These are phyloP conservation scores for Bolboschoenus planiculmis DNA, from an alignment of 176 grass and related monocot species.

Conservation along the genomic window DNA sequence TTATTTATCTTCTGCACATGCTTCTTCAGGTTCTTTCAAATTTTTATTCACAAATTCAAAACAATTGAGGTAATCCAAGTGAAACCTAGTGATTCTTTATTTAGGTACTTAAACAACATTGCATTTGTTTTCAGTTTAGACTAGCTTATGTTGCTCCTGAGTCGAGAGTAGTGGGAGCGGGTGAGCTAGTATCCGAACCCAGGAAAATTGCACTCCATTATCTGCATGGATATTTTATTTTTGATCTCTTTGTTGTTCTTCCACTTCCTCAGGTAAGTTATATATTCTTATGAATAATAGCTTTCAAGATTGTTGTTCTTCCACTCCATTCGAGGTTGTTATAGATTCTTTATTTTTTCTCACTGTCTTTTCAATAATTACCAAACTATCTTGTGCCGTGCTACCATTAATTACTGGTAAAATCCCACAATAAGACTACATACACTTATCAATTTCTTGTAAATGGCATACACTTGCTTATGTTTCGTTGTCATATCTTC, in stretches of 20 bases:
- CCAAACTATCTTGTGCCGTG: neutral
- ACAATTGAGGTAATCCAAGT: neutral
- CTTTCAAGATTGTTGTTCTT: neutral
- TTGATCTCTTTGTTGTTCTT: slow-evolving; percentile 82
- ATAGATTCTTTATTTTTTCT: neutral
- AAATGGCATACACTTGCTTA: neutral
- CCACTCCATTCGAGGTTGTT: neutral
- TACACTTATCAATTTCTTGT: neutral
- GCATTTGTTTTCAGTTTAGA: slow-evolving; percentile 67
- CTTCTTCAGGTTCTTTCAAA: slow-evolving; percentile 71
- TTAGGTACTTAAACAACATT: slow-evolving; percentile 3
- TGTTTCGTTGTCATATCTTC: slow-evolving; percentile 3
- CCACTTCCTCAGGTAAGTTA: slow-evolving; percentile 78
- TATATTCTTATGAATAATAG: neutral
- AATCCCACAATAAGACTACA: neutral
- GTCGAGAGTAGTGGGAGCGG: slow-evolving; percentile 78
- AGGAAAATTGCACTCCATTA: slow-evolving; percentile 83
- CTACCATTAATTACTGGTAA: neutral
- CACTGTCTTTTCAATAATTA: neutral
- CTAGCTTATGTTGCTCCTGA: slow-evolving; percentile 92
- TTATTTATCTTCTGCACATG: slow-evolving; percentile 90
- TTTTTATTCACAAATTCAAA: neutral
- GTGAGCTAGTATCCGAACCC: slow-evolving; percentile 85
- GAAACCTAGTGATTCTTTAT: neutral
- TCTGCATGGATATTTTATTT: slow-evolving; percentile 67